Evolutionary conservation across 495 filamentous ascomycete genomes (phyloP), one percentile per base, ranked within the genome.

Genomic region (Ascodesmis nigricans): DNA sequence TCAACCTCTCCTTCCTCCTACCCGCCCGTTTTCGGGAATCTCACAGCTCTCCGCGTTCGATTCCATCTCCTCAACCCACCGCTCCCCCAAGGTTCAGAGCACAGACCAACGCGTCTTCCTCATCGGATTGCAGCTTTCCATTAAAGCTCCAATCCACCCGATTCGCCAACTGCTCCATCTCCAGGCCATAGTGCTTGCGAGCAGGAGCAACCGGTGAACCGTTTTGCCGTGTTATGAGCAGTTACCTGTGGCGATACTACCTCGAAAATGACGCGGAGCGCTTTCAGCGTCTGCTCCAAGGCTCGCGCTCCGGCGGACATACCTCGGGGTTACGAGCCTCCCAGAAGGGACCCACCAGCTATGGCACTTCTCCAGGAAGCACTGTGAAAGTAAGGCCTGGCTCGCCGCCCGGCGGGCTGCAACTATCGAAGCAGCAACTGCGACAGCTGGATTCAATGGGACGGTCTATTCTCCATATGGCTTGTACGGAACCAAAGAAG

Each of bases 261-360:
- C 73, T 84, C 58, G 75, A 91, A 66, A 77, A 92, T 71, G 80
- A 97, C 63, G 75, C 84, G 63, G 80, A 84, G 48, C 70, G 58
- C 50, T 95, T 97, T 62, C 71, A 73, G 60, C 72, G 72, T 55
- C 64, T 82, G 45, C 66, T 95, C 60, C 69, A 71, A 46, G 59
- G 53, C 58, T 66, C 48, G 52, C 43, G 56, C 58, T 61, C 44
- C 57, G 62, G 53, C 49, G 54, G 45, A 36, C 54, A 51, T 53
- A 53, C 44, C 60, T 58, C 54, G 51, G 54, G 53, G 52, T 53
- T 9, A 43, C 32, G 31, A 9, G 49, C 44, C 47, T 39, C 35
- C 19, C 38, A 16, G 40, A 40, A 30, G 30, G 29, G 25, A 43
- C 32, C 31, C 34, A 31, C 46, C 22, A 35, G 33, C 30, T 47